Evolutionary conservation across 164 flowering plant genomes (phyloP), one percentile per base, ranked within the genome.

Genomic region (Aristolochia californica): DNA sequence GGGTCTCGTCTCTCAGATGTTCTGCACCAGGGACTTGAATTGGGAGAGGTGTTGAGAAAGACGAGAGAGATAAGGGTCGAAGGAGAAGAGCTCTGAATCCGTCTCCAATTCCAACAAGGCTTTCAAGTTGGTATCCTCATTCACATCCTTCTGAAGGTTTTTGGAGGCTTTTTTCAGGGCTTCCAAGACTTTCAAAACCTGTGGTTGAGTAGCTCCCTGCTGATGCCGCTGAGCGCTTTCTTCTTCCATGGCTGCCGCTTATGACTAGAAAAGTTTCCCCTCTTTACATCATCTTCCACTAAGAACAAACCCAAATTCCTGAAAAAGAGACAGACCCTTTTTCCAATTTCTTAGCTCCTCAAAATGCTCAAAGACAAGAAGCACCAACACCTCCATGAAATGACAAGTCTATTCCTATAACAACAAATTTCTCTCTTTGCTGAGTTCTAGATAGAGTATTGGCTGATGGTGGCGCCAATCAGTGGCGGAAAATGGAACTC

Each of bases 91-190:
- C 34, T 74, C 74, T 24, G 75, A 57, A 59, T 75, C 83, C 14
- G 65, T 71, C 20, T 78, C 68, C 28, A 82, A 77, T 60, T 76
- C 86, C 13, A 89, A 68, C 24, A 89, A 78, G 58, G 85, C 95
- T 66, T 83, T 77, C 62, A 83, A 69, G 77, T 83, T 60, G 64
- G 81, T 61, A 55, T 68, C 62, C 2, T 72, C 74, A 49, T 57
- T 45, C 9, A 70, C 64, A 15, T 76, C 73, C 24, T 70, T 26
- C 44, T 78, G 83, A 17, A 89, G 58, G 43, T 77, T 72, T 8
- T 72, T 84, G 7, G 97, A 86, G 17, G 91, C 91, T 73, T 83
- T 80, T 62, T 80, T 89, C 0, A 89, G 77, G 34, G 83, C 83
- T 72, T 84, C 76, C 1, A 85, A 71, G 4, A 83, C 87, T 48